Conservation (phyloP, 495 filamentous ascomycete genomes). For the Parathielavia hyrcaniae region DNA sequence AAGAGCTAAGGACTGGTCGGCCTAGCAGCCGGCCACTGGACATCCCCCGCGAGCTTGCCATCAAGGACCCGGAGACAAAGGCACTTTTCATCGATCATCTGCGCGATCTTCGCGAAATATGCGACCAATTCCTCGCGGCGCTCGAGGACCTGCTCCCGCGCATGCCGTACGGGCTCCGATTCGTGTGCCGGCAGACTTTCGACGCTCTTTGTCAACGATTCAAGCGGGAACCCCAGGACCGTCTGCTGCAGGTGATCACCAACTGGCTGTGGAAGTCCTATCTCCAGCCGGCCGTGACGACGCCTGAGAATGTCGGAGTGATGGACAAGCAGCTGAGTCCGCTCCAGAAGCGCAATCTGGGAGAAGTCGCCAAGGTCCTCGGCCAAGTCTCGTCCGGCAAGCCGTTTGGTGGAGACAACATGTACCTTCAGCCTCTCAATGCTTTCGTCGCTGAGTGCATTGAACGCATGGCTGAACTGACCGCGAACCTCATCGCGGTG, state of each 20-base stretch:
- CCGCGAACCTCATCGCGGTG: constrained; percentile 67
- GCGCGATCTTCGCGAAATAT: constrained; percentile 86
- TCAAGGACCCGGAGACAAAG: constrained; percentile 86
- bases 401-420: constrained; percentile 86
- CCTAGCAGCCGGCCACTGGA: constrained; percentile 71
- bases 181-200: constrained; percentile 81
- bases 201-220: constrained; percentile 69
- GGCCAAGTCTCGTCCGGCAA: constrained; percentile 78
- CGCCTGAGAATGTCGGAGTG: constrained; percentile 85
- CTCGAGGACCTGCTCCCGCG: constrained; percentile 76
- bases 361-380: constrained; percentile 85
- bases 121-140: constrained; percentile 74
- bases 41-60: constrained; percentile 83
- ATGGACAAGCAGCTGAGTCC: constrained; percentile 80
- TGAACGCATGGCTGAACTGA: constrained; percentile 69
- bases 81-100: constrained; percentile 88
- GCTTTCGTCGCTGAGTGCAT: constrained; percentile 81
- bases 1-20: constrained; percentile 86
- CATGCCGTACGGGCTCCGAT: constrained; percentile 91
- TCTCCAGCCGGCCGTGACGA: constrained; percentile 76
- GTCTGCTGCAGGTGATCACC: constrained; percentile 74
- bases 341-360: constrained; percentile 86
- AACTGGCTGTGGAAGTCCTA: constrained; percentile 93
- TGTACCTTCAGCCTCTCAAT: constrained; percentile 92
- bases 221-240: constrained; percentile 66